phyloP scores from a whole-genome alignment of 495 filamentous ascomycete species.

The Pseudomonodictys pantanalensis region DNA sequence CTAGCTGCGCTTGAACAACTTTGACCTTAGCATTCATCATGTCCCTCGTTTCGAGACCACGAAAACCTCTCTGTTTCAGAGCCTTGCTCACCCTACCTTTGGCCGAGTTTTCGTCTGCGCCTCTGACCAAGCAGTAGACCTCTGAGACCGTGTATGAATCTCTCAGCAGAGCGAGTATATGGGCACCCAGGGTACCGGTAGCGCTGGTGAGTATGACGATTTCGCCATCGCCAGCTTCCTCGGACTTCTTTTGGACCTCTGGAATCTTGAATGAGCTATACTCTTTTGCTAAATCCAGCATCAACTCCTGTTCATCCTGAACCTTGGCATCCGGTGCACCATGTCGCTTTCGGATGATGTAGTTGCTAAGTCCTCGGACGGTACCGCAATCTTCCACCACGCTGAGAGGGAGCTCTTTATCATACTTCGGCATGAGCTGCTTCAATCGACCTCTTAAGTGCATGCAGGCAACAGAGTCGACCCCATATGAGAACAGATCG shows the following conservation, averaged over 20 bases:
- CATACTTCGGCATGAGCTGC: slow-evolving; percentile 44
- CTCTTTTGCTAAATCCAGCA: slow-evolving; percentile 40
- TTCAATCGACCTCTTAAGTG: slow-evolving; percentile 49
- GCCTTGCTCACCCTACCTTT: slow-evolving; percentile 49
- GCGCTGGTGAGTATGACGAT: slow-evolving; percentile 54
- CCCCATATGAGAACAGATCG: slow-evolving; percentile 55
- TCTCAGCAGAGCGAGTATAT: slow-evolving; percentile 51
- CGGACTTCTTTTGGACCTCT: too few species aligned
- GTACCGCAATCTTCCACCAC: slow-evolving; percentile 53
- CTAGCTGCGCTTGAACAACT: slow-evolving; percentile 43
- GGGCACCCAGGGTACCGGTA: slow-evolving; percentile 60
- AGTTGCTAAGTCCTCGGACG: slow-evolving; percentile 37
- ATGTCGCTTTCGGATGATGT: slow-evolving; percentile 22
- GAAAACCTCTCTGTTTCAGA: slow-evolving; percentile 37
- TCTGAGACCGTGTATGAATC: slow-evolving; percentile 37
- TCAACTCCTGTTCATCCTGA: slow-evolving; percentile 27
- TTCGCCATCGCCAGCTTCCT: too few species aligned
- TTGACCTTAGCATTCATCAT: slow-evolving; percentile 42
- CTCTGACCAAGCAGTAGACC: slow-evolving; percentile 59
- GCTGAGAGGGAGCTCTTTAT: slow-evolving; percentile 40
- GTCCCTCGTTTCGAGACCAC: slow-evolving; percentile 12
- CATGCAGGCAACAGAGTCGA: slow-evolving; percentile 55
- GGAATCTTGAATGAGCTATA: slow-evolving; percentile 36
- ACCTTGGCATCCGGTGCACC: neutral
- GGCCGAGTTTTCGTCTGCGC: slow-evolving; percentile 47